Conservation (phyloP, 2,329 filamentous ascomycete genomes). For the Neoascochyta sp. region DNA sequence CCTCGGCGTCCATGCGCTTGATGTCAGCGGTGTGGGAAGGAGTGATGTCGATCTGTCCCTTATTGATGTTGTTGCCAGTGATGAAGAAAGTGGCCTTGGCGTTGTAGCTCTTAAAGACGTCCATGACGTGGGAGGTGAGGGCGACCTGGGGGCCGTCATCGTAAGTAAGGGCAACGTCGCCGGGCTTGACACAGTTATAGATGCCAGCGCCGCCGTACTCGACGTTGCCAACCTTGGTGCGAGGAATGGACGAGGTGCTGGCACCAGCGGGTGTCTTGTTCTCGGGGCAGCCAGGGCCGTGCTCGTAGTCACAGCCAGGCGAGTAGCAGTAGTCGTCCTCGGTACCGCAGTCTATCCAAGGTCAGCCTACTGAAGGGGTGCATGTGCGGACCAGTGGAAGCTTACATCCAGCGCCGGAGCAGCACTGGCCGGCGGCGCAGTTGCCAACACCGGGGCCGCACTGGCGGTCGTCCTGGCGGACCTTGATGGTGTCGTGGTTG, state of each 20-base stretch:
- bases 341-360: constrained; percentile 48
- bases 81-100: constrained; percentile 68
- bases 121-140: constrained; percentile 60
- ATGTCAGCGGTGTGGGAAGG: constrained; percentile 50
- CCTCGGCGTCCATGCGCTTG: constrained; percentile 52
- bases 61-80: constrained; percentile 55
- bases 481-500: constrained; percentile 14
- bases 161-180: constrained; percentile 63
- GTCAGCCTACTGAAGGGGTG: constrained; percentile 9
- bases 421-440: constrained; percentile 35
- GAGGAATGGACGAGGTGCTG: constrained; percentile 52
- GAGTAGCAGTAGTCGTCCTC: constrained; percentile 56
- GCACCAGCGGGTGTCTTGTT: constrained; percentile 54
- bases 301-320: constrained; percentile 60
- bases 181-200: constrained; percentile 51
- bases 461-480: constrained; percentile 32
- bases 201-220: constrained; percentile 57
- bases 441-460: constrained; percentile 31
- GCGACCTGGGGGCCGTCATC: constrained; percentile 61
- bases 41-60: constrained; percentile 54
- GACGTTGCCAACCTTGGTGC: constrained; percentile 53
- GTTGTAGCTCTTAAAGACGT: constrained; percentile 57
- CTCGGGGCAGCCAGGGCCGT: constrained; percentile 59
- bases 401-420: constrained; percentile 33
- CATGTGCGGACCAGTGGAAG: background rate